These are phyloP conservation scores for Globisporangium orthogonon DNA, from an alignment of 352 stramenopile species.

Conservation along the genomic window DNA sequence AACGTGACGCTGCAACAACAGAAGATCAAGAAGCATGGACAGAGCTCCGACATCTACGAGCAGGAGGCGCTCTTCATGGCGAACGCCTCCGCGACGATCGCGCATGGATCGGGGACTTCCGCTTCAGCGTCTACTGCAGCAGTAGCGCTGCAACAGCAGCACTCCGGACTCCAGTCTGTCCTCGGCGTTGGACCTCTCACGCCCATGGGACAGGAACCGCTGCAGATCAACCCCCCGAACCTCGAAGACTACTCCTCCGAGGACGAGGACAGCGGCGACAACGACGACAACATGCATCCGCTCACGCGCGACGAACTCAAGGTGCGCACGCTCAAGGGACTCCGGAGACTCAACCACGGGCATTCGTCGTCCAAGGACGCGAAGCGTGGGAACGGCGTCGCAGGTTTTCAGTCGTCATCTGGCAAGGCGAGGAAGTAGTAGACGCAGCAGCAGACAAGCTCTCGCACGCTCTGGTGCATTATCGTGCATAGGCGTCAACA, in stretches of 20 bases:
- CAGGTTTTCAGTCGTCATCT: conserved; percentile 2
- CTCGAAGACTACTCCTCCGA: conserved; percentile 94
- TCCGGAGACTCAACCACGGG: conserved; percentile 56
- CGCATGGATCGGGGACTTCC: too few relatives aligned
- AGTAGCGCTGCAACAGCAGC: conserved; percentile 8
- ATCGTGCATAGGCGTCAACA: too few relatives aligned
- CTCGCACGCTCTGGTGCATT: too few relatives aligned
- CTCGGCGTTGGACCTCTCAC: conserved; percentile 78
- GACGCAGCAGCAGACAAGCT: too few relatives aligned
- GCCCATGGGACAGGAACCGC: conserved; percentile 85
- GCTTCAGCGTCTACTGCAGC: conserved; percentile 4
- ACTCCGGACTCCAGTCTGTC: conserved; percentile 52
- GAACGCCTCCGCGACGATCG: conserved; percentile 7
- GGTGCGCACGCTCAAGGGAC: conserved; percentile 82
- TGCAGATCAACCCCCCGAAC: conserved; percentile 93
- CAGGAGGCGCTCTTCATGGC: conserved; percentile 34
- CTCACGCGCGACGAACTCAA: conserved; percentile 91
- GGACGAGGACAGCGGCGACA: conserved; percentile 82
- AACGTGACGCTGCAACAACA: conserved; percentile 36
- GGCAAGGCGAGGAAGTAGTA: conserved; percentile 13
- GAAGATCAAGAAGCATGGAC: conserved; percentile 16
- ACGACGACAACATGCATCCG: conserved; percentile 82
- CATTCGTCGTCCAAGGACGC: conserved; percentile 23
- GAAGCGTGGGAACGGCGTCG: conserved; percentile 18
- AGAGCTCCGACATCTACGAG: conserved; percentile 24